Evolutionary conservation across 352 stramenopile genomes (phyloP).

Genomic region (Elongisporangium anandrum): DNA sequence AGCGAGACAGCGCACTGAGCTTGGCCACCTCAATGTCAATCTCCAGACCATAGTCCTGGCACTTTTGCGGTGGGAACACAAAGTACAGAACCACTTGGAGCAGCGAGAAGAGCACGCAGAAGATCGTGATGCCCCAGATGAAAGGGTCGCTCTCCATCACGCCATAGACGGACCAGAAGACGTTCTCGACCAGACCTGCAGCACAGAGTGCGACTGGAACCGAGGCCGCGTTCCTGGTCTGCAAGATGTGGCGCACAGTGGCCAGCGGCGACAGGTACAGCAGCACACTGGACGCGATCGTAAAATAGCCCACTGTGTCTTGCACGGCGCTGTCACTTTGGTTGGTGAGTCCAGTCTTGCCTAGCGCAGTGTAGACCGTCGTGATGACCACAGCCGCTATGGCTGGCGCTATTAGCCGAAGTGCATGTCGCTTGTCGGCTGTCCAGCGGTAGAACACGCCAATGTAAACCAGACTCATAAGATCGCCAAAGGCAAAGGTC

Average conservation of each 20-base stretch:
- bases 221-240: slow-evolving; percentile 37
- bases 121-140: slow-evolving; percentile 18
- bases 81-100: slow-evolving; percentile 34
- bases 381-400: slow-evolving; percentile 19
- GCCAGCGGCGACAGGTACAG: slow-evolving; percentile 43
- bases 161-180: slow-evolving; percentile 44
- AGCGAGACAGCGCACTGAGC: background rate
- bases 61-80: slow-evolving; percentile 19
- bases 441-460: slow-evolving; percentile 28
- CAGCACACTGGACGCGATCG: slow-evolving; percentile 32
- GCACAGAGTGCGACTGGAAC: slow-evolving; percentile 42
- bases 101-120: slow-evolving; percentile 20
- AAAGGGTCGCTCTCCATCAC: slow-evolving; percentile 27
- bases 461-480: slow-evolving; percentile 22
- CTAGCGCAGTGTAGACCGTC: slow-evolving; percentile 34
- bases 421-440: slow-evolving; percentile 14
- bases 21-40: background rate
- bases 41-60: slow-evolving; percentile 1
- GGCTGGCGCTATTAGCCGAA: slow-evolving; percentile 9
- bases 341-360: slow-evolving; percentile 17
- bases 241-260: slow-evolving; percentile 33
- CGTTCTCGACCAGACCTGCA: slow-evolving; percentile 36
- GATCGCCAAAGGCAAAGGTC: slow-evolving; percentile 11
- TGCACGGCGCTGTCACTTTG: slow-evolving; percentile 27
- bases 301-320: slow-evolving; percentile 26